A percentile compares a stretch with the other conserved stretches of the same genome.
These are phyloP conservation scores for Trichoderma harzianum DNA, from an alignment of 2,329 filamentous ascomycete species.

Conservation along the genomic window DNA sequence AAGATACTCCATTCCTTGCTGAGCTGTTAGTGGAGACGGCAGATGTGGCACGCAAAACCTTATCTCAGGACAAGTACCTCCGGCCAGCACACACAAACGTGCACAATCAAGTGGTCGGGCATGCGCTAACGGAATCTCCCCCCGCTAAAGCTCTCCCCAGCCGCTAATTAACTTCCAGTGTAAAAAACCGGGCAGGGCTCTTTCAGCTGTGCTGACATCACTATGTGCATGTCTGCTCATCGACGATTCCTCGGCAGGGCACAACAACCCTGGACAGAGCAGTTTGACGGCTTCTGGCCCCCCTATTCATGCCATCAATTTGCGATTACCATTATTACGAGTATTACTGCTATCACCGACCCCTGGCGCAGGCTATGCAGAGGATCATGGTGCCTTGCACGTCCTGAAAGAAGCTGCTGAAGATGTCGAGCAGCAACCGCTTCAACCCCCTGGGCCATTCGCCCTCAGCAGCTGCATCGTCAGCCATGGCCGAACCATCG, in stretches of 20 bases:
- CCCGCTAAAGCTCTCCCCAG: neutral
- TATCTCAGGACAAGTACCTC: neutral
- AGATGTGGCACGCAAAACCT: neutral
- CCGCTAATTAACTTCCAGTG: neutral
- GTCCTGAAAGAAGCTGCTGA: slow-evolving; percentile 8
- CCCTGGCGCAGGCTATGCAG: neutral
- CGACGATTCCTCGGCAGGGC: neutral
- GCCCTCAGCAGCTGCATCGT: slow-evolving; percentile 8
- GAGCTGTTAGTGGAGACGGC: slow-evolving; percentile 8
- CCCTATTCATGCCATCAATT: neutral
- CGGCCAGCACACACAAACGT: neutral
- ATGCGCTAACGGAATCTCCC: neutral
- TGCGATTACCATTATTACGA: neutral
- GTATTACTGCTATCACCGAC: neutral
- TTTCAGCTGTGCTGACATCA: slow-evolving; percentile 14
- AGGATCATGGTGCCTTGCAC: slow-evolving; percentile 12
- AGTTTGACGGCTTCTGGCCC: neutral
- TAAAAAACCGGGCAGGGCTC: neutral
- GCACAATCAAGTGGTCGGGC: neutral
- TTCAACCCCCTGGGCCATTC: slow-evolving; percentile 28
- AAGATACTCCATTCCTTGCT: neutral
- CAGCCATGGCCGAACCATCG: neutral
- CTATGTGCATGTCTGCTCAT: neutral
- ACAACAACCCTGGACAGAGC: slow-evolving; percentile 11
- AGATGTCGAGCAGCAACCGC: slow-evolving; percentile 28